phyloP scores from a whole-genome alignment of 208 protist species.

The Crithidia thermophila region DNA sequence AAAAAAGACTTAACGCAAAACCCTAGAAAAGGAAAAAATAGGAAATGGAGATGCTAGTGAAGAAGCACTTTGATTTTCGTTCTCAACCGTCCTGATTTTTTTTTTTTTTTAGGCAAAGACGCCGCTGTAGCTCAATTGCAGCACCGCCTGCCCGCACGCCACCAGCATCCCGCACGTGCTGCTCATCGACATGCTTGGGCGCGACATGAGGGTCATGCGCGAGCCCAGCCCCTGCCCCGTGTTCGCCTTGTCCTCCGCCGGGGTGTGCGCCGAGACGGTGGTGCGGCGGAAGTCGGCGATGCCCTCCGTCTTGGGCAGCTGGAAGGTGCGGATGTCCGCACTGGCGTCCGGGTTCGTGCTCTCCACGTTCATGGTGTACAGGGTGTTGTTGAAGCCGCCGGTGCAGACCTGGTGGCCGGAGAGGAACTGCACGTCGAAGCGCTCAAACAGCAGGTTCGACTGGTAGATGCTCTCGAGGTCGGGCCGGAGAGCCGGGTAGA shows the following conservation, averaged over 20 bases:
- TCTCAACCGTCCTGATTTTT: neutral
- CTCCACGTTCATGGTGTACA: constrained; percentile 76
- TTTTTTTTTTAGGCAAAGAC: constrained; percentile 3
- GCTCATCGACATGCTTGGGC: constrained; percentile 52
- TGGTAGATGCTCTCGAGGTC: constrained; percentile 76
- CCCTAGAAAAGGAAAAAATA: too few relatives aligned
- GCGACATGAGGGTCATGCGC: constrained; percentile 54
- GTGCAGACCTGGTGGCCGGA: constrained; percentile 62
- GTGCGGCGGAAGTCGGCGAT: constrained; percentile 35
- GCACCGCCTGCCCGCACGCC: constrained; percentile 62
- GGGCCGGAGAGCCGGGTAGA: constrained; percentile 67
- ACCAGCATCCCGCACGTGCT: constrained; percentile 68
- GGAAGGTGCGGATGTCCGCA: constrained; percentile 40
- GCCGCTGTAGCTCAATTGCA: constrained; percentile 75
- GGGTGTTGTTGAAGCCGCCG: constrained; percentile 67
- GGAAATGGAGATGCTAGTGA: constrained; percentile 4
- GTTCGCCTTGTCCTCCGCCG: constrained; percentile 9
- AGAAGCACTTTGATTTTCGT: constrained; percentile 8
- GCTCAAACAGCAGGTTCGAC: constrained; percentile 64
- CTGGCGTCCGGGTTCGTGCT: constrained; percentile 14
- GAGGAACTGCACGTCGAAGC: constrained; percentile 79
- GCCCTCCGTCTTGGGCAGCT: constrained; percentile 52
- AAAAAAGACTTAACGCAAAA: too few relatives aligned
- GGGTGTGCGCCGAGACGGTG: constrained; percentile 29
- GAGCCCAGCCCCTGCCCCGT: constrained; percentile 45